Evolutionary conservation across 495 filamentous ascomycete species (phyloP).

Genomic region (Lepidopterella palustris): DNA sequence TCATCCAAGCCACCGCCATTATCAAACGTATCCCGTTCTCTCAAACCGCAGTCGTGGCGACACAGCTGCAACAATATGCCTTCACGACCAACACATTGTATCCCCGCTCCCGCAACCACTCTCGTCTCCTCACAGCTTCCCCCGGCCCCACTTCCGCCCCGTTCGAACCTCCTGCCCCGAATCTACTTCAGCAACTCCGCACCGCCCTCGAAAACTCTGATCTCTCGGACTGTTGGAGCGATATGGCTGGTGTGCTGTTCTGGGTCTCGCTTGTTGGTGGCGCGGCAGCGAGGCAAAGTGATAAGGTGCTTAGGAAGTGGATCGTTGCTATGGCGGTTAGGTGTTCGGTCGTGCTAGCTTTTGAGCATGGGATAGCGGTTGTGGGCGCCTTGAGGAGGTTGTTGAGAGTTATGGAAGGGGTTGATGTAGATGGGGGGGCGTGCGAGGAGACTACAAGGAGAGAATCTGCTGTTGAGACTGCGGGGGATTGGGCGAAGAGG

Average conservation of each 20-base stretch:
- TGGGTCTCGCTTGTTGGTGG: slow-evolving; percentile 30
- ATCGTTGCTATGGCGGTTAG: slow-evolving; percentile 28
- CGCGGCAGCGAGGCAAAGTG: slow-evolving; percentile 23
- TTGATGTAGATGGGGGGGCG: slow-evolving; percentile 1
- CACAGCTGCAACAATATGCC: neutral
- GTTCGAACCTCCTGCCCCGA: neutral
- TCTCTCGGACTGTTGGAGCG: slow-evolving; percentile 26
- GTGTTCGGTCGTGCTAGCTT: slow-evolving; percentile 31
- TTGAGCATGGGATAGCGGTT: slow-evolving; percentile 27
- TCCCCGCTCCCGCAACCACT: neutral
- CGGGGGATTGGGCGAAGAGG: neutral
- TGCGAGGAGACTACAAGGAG: neutral
- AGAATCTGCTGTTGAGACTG: neutral
- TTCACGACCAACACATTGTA: neutral
- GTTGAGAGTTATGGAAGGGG: slow-evolving; percentile 19
- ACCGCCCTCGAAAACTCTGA: slow-evolving; percentile 18
- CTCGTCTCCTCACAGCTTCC: neutral
- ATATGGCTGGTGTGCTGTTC: slow-evolving; percentile 33
- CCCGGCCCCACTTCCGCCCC: neutral
- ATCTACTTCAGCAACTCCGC: neutral
- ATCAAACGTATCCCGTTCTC: slow-evolving; percentile 24
- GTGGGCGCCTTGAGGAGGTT: slow-evolving; percentile 23
- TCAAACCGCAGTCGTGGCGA: slow-evolving; percentile 25
- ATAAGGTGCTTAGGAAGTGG: slow-evolving; percentile 29
- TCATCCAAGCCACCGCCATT: slow-evolving; percentile 26